Evolutionary conservation across 805 yeast genomes (phyloP), one percentile per base, ranked within the genome.

Genomic region (Starmera pachycereana): DNA sequence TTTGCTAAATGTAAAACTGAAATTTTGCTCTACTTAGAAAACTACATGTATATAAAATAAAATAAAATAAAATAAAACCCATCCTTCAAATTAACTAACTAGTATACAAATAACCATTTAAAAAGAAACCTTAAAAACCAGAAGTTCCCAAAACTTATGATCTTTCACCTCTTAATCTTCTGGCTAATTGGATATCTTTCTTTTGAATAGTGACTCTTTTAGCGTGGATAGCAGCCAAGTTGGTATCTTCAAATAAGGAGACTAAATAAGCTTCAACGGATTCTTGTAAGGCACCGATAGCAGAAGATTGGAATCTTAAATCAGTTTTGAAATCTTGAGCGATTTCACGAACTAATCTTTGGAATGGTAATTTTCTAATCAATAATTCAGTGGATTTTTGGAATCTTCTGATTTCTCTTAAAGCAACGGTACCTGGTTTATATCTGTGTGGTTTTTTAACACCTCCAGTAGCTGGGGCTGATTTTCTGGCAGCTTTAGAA

Each of bases 131-230:
- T 22, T 22, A 22, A 22, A 6, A 6, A 22, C 6, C 27, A 22
- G 9, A 22, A 22, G 27, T 22, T 22, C 27, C 3, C 7, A 5
- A 22, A 5, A 48, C 45, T 62, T 78, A 84, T 53, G 90, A 76
- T 81, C 92, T 81, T 74, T 84, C 95, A 69, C 97, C 97, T 72
- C 97, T 82, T 65, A 90, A 79, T 75, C 97, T 84, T 74, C 97
- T 84, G 53, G 97, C 98, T 63, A 90, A 76, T 64, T 89, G 96
- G 65, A 90, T 86, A 68, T 90, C 98, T 73, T 89, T 89, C 86
- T 88, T 90, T 77, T 87, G 96, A 61, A 90, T 87, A 51, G 98
- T 90, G 56, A 90, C 97, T 72, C 98, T 83, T 80, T 92, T 90
- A 60, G 97, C 98, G 70, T 90, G 98, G 54, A 88, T 86, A 51